Conservation (phyloP, 169 alveolate genomes). For the Plasmodium cynomolgi region DNA sequence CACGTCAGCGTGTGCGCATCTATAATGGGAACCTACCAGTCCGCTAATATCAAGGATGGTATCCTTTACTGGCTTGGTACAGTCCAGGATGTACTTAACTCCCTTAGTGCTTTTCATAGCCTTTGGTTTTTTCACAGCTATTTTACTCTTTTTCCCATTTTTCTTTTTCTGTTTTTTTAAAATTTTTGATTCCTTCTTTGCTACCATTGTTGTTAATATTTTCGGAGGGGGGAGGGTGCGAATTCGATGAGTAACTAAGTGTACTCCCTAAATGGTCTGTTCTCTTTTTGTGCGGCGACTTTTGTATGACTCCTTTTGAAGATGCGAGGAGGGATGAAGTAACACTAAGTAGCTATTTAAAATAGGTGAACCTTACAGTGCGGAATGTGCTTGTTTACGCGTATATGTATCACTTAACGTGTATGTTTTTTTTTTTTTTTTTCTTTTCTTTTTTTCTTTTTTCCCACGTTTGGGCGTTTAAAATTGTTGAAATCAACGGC, state of each 20-base stretch:
- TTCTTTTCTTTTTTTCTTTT: not conserved
- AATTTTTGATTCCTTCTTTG: conserved; percentile 33
- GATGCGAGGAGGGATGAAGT: not conserved
- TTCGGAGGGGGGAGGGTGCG: not conserved
- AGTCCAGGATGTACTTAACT: conserved; percentile 86
- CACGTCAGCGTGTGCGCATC: not conserved
- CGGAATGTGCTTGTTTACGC: not conserved
- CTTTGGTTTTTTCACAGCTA: conserved; percentile 39
- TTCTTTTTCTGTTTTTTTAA: conserved; percentile 44
- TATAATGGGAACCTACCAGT: conserved; percentile 74
- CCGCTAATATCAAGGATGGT: conserved; percentile 92
- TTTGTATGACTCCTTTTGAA: not conserved
- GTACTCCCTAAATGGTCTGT: not conserved
- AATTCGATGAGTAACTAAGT: not conserved
- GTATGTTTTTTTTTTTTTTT: not conserved
- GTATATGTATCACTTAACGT: not conserved
- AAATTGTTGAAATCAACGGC: not conserved
- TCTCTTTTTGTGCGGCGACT: not conserved
- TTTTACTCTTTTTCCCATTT: conserved; percentile 23
- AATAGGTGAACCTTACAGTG: not conserved
- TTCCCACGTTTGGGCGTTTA: not conserved
- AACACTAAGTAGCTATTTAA: not conserved
- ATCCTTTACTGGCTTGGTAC: conserved; percentile 95
- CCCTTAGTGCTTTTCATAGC: conserved; percentile 51
- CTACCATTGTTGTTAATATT: conserved; percentile 29